phyloP scores from a whole-genome alignment of 2,329 filamentous ascomycete genomes.

The Verticillium zaregamsianum region DNA sequence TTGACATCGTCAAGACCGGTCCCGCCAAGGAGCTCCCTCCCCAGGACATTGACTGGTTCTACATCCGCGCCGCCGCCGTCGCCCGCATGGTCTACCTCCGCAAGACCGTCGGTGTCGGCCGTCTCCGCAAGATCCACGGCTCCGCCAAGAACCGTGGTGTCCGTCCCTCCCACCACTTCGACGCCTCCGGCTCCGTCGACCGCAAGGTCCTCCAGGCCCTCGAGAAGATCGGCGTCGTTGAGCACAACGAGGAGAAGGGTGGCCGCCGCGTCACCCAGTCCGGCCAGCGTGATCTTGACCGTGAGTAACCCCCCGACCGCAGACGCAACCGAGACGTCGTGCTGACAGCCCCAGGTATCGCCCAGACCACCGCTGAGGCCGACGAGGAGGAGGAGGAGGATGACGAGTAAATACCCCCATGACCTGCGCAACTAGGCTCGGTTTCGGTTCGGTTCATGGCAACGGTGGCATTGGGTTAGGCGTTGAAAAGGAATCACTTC shows the following conservation, averaged over 20 bases:
- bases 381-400: slow-evolving; percentile 64
- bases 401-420: slow-evolving; percentile 52
- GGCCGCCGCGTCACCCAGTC: slow-evolving; percentile 96
- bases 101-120: slow-evolving; percentile 98
- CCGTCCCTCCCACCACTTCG: slow-evolving; percentile 88
- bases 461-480: slow-evolving; percentile 7
- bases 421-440: neutral
- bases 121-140: slow-evolving; percentile 94
- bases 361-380: slow-evolving; percentile 72
- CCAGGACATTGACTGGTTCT: slow-evolving; percentile 98
- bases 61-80: slow-evolving; percentile 85
- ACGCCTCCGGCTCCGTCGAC: slow-evolving; percentile 92
- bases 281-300: slow-evolving; percentile 98
- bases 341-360: slow-evolving; percentile 53
- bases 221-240: slow-evolving; percentile 98
- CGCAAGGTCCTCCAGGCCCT: slow-evolving; percentile 96
- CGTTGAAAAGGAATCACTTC: slow-evolving; percentile 8
- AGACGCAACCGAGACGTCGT: neutral
- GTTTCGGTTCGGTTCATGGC: slow-evolving; percentile 3
- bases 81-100: slow-evolving; percentile 98
- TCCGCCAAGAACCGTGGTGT: slow-evolving; percentile 95
- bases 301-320: slow-evolving; percentile 30
- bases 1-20: slow-evolving; percentile 99
- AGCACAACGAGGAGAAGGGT: slow-evolving; percentile 98
- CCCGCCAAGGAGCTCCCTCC: slow-evolving; percentile 95